phyloP scores from a whole-genome alignment of 2,329 filamentous ascomycete genomes.

The Fusarium cyanostomum region DNA sequence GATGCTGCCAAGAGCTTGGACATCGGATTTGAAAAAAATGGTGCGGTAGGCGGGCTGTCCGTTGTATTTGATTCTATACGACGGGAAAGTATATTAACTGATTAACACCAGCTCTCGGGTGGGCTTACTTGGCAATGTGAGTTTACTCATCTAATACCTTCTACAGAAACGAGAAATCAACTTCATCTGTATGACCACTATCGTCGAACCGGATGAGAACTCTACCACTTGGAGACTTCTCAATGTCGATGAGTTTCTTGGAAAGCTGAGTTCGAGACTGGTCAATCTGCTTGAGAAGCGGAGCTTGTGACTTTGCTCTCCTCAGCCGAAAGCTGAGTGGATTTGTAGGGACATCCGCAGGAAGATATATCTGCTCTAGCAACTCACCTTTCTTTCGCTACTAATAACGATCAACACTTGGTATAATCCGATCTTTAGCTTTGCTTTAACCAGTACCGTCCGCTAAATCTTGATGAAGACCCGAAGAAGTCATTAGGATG shows the following conservation, averaged over 20 bases:
- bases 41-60: slow-evolving; percentile 48
- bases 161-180: slow-evolving; percentile 62
- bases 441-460: slow-evolving; percentile 37
- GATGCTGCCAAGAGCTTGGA: slow-evolving; percentile 43
- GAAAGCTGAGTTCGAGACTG: slow-evolving; percentile 54
- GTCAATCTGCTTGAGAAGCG: slow-evolving; percentile 58
- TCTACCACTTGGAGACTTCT: slow-evolving; percentile 49
- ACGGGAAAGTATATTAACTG: too few relatives aligned
- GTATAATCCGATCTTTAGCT: rapidly evolving
- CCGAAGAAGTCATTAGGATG: slow-evolving; percentile 45
- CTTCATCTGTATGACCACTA: slow-evolving; percentile 49
- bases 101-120: too few relatives aligned
- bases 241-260: slow-evolving; percentile 54
- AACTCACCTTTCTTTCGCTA: slow-evolving; percentile 47
- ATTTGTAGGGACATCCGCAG: slow-evolving; percentile 37
- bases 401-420: slow-evolving; percentile 19
- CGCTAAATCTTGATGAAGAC: slow-evolving; percentile 38
- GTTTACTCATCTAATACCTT: slow-evolving; percentile 60
- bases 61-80: slow-evolving; percentile 57
- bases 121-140: rapidly evolving
- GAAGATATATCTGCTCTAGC: slow-evolving; percentile 33
- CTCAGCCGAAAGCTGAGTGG: slow-evolving; percentile 45
- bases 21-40: slow-evolving; percentile 41
- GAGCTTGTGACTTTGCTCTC: slow-evolving; percentile 56
- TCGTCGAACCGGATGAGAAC: slow-evolving; percentile 58